These are phyloP conservation scores for Cercospora sp. DNA, from an alignment of 2,329 filamentous ascomycete genomes.

Conservation along the genomic window DNA sequence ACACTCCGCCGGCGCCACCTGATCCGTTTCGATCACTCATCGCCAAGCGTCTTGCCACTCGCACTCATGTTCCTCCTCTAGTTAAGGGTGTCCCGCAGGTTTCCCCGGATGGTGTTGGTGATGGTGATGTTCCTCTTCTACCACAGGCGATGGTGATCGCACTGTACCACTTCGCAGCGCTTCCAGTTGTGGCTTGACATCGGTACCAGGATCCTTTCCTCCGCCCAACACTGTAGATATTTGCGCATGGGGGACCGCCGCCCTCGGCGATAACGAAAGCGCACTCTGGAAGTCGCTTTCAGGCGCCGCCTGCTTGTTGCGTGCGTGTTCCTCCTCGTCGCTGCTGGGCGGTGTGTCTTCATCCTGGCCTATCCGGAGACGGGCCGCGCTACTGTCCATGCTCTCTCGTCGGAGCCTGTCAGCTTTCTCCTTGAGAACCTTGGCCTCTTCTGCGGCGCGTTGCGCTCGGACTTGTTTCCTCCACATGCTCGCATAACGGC, in stretches of 20 bases:
- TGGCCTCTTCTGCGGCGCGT: conserved; percentile 51
- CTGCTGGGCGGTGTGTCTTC: conserved; percentile 35
- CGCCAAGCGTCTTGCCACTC: neutral
- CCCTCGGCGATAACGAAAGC: conserved; percentile 30
- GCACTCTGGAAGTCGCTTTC: conserved; percentile 30
- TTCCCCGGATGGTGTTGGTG: neutral
- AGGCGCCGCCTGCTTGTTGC: conserved; percentile 12
- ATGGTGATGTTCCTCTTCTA: conserved; percentile 28
- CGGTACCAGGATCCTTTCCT: conserved; percentile 29
- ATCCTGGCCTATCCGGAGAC: conserved; percentile 24
- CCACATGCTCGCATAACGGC: conserved; percentile 54
- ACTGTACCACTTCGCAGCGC: conserved; percentile 35
- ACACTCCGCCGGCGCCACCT: neutral
- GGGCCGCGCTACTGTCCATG: conserved; percentile 45
- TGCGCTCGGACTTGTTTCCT: conserved; percentile 55
- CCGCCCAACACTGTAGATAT: conserved; percentile 26
- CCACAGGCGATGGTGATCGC: conserved; percentile 32
- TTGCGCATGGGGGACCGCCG: conserved; percentile 32
- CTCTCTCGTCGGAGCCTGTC: conserved; percentile 51
- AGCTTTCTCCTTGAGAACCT: conserved; percentile 52
- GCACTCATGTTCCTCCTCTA: neutral
- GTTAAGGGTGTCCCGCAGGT: neutral
- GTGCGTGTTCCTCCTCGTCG: conserved; percentile 39
- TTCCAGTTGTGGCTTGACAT: conserved; percentile 29
- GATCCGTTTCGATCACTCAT: neutral